These are phyloP conservation scores for Rosa multiflora DNA, from an alignment of 306 rosid genomes.

Conservation along the genomic window DNA sequence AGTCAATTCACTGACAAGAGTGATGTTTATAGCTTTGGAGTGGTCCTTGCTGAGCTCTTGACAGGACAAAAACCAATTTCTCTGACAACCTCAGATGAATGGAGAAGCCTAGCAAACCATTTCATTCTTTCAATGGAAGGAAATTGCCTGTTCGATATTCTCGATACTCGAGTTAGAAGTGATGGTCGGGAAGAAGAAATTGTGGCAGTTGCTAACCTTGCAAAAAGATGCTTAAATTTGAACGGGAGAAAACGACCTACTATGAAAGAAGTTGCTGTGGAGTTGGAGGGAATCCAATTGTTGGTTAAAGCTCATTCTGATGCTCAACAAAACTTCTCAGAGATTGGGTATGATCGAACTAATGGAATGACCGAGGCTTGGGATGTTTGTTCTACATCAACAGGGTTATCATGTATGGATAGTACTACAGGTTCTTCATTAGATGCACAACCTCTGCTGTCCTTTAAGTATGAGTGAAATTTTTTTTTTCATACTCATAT, in stretches of 20 bases:
- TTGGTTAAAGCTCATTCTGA: not conserved
- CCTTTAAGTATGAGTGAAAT: not conserved
- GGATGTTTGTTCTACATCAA: not conserved
- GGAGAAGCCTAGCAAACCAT: constrained; percentile 33
- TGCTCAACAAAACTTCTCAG: constrained; percentile 10
- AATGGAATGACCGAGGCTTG: constrained; percentile 4
- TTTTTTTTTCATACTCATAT: not conserved
- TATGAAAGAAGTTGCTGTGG: constrained; percentile 19
- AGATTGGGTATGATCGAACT: not conserved
- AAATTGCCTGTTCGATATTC: constrained; percentile 27
- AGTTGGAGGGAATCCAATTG: constrained; percentile 12
- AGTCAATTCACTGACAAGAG: constrained; percentile 19
- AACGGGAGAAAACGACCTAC: constrained; percentile 34
- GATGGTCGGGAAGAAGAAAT: not conserved
- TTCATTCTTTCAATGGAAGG: constrained; percentile 30
- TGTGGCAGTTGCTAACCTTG: too few species aligned
- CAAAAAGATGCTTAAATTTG: constrained; percentile 13
- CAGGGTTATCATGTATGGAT: not conserved
- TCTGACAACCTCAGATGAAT: not conserved
- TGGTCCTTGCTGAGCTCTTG: constrained; percentile 17
- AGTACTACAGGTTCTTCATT: not conserved
- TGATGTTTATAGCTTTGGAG: constrained; percentile 12
- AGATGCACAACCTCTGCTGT: not conserved
- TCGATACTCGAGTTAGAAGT: constrained; percentile 26
- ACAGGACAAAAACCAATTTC: not conserved